Evolutionary conservation across 2,329 filamentous ascomycete species (phyloP), one percentile per base, ranked within the genome.

Genomic region (Calonectria ilicicola): DNA sequence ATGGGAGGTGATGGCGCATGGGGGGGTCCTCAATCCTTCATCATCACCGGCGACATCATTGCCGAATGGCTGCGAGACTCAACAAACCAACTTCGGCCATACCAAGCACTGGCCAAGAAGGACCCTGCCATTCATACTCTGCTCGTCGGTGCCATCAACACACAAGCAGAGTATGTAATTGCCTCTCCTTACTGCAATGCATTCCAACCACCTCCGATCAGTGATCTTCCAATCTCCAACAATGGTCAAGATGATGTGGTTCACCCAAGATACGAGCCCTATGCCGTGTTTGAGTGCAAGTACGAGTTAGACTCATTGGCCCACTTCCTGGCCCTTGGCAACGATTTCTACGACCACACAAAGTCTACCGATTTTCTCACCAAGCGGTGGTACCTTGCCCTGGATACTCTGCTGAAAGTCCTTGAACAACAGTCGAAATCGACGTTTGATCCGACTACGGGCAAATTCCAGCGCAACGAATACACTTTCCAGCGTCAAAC

Each of bases 291-390:
- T 76, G 97, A 99, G 84, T 99, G 97, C 90, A 99, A 99, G 85
- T 99, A 98, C 84, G 97, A 99, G 86, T 91, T 99, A 26, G 97
- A 99, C 85, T 98, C 96, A 10, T 88, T 99, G 0, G 97, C 96
- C 0, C 93, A 97, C 81, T 99, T 99, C 83, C 89, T 99, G 7
- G 92, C 94, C 0, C 86, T 99, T 2, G 91, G 89, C 21, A 98
- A 98, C 79, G 92, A 98, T 78, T 98, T 98, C 84, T 89, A 97
- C 84, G 91, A 93, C 46, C 90, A 94, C 80, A 97, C 95, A 0
- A 89, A 89, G 2, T 96, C 94, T 0, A 93, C 89, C 1, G 93
- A 93, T 1, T 98, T 98, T 81, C 81, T 98, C 44, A 96, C 91
- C 3, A 83, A 88, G 7, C 90, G 96, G 62, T 99, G 95, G 95